Evolutionary conservation across 495 filamentous ascomycete species (phyloP), one percentile per base, ranked within the genome.

Genomic region (Neurospora sp.): DNA sequence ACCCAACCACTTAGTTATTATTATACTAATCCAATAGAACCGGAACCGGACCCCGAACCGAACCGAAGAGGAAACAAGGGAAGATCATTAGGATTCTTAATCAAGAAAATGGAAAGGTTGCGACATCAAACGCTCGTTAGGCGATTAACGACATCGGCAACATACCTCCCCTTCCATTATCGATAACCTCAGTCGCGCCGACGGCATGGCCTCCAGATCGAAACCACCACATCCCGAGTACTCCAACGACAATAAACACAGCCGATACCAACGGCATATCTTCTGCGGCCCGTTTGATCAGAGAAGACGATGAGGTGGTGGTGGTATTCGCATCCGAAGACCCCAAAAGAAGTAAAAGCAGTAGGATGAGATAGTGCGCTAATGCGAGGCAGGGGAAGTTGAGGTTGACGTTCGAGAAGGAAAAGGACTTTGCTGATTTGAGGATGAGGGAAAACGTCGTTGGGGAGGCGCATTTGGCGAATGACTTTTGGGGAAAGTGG

Each of bases 221-320:
- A 35, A 71, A 73, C 8, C 73, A 18, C 76, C 76, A 76, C 69
- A 47, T 71, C 35, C 20, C 70, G 3, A 65, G 7, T 22, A 74
- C 41, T 1, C 76, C 76, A 1, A 68, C 68, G 1, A 39, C 44
- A n/a, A 73, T 53, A 35, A 71, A 76, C 5, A 39, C 69, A 38
- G 72, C 22, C 1, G 73, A 71, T 68, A 77, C 42, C 65, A 71
- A 14, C 1, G 69, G 40, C 8, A 75, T 39, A n/a, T 37, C 42
- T 45, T 45, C 42, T 4, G 20, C 47, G 27, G 12, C 20, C 20
- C 4, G 4, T 22, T 59, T 27, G 10, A 27, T 7, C 20, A 65
- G 7, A 35, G 7, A 65, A 6, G 53, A 31, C 22, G 5, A 61
- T 1, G 10, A 31, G 4, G 20, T 2, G 9, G 20, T 16, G 53